A percentile compares a stretch with the other conserved stretches of the same genome.
Evolutionary conservation across 805 yeast species (phyloP).

Genomic region (Candida broadrunensis): DNA sequence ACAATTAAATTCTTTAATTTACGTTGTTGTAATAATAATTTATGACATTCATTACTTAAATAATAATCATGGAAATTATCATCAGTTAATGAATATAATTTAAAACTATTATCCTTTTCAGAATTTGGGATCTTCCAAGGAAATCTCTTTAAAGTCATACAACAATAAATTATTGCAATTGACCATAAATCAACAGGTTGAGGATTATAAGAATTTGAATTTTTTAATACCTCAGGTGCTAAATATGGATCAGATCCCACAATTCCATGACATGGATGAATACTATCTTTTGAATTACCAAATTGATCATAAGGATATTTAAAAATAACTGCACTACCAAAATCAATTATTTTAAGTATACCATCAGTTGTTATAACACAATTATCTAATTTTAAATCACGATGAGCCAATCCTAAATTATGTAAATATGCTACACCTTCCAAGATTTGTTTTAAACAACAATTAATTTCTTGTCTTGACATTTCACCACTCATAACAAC

Average conservation of each 20-base stretch:
- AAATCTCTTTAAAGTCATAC: constrained; percentile 87
- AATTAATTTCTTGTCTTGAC: constrained; percentile 73
- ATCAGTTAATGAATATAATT: constrained; percentile 76
- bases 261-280: constrained; percentile 76
- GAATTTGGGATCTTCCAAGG: constrained; percentile 93
- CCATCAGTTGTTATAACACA: constrained; percentile 84
- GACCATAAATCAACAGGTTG: constrained; percentile 96
- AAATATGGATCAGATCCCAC: constrained; percentile 86
- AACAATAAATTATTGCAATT: constrained; percentile 83
- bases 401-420: constrained; percentile 80
- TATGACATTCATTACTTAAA: constrained; percentile 71
- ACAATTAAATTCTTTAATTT: constrained; percentile 48
- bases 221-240: constrained; percentile 87
- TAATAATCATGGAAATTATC: constrained; percentile 75
- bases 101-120: constrained; percentile 73
- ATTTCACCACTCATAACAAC: constrained; percentile 92
- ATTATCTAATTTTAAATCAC: constrained; percentile 89
- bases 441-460: constrained; percentile 86
- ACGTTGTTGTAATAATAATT: constrained; percentile 56
- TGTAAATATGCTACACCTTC: constrained; percentile 82
- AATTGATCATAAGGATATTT: constrained; percentile 71
- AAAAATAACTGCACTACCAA: constrained; percentile 90
- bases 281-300: constrained; percentile 44
- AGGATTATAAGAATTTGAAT: constrained; percentile 65
- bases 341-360: constrained; percentile 85